These are phyloP conservation scores for Fusarium xyrophilum DNA, from an alignment of 2,329 filamentous ascomycete species.

Conservation along the genomic window DNA sequence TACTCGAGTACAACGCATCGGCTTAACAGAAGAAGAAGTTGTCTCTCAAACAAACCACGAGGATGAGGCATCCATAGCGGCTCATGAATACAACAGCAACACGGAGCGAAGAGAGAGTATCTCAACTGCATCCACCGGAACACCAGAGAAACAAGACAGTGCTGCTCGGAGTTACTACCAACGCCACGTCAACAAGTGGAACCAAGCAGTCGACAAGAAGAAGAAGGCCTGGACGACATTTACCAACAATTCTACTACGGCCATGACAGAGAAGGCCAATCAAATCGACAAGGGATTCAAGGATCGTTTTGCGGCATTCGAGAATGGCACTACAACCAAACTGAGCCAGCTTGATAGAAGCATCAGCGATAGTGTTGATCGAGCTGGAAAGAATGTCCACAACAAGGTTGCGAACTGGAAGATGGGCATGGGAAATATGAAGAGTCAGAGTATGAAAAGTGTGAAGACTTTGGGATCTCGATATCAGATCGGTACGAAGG, in stretches of 20 bases:
- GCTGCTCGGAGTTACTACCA: background rate
- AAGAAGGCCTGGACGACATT: slow-evolving; percentile 25
- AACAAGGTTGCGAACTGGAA: slow-evolving; percentile 2
- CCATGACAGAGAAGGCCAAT: slow-evolving; percentile 6
- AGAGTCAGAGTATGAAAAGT: slow-evolving; percentile 6
- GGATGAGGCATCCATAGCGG: background rate
- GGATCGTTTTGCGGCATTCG: slow-evolving; percentile 7
- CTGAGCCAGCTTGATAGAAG: slow-evolving; percentile 9
- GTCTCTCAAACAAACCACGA: background rate
- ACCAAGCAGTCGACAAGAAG: slow-evolving; percentile 23
- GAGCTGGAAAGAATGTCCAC: slow-evolving; percentile 4
- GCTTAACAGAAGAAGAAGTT: background rate
- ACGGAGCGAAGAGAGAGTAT: background rate
- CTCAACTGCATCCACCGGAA: background rate
- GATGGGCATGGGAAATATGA: slow-evolving; percentile 1
- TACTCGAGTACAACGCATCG: background rate
- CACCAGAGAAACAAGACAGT: background rate
- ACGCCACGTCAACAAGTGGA: slow-evolving; percentile 10
- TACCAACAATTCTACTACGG: slow-evolving; percentile 8
- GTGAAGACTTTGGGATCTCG: slow-evolving; percentile 6
- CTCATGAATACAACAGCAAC: background rate
- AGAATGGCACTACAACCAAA: slow-evolving; percentile 1
- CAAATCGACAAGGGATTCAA: slow-evolving; percentile 11
- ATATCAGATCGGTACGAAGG: background rate
- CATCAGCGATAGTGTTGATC: slow-evolving; percentile 1